Evolutionary conservation across 805 yeast genomes (phyloP).

Genomic region (Sugiyamaella floridensis): DNA sequence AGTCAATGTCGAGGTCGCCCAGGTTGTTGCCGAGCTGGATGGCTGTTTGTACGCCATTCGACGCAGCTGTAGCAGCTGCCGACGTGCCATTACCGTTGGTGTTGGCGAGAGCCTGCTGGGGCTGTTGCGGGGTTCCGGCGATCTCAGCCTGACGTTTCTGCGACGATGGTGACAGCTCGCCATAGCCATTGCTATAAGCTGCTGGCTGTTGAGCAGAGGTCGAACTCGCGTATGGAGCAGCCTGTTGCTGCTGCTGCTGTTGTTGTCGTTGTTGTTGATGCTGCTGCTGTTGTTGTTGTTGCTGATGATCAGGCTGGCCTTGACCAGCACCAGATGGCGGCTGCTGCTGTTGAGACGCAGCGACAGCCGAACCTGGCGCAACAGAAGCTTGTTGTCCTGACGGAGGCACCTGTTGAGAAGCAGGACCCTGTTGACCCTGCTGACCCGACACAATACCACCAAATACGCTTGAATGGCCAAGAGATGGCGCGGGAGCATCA

Average conservation of each 20-base stretch:
- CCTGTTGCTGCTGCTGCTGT: conserved; percentile 2
- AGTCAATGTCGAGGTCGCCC: conserved; percentile 66
- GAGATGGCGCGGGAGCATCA: conserved; percentile 22
- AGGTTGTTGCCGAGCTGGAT: conserved; percentile 29
- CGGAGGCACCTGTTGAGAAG: background rate
- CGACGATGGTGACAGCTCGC: conserved; percentile 15
- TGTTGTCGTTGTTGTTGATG: conserved; percentile 14
- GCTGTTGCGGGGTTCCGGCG: background rate
- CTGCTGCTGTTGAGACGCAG: background rate
- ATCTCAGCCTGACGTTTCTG: conserved; percentile 16
- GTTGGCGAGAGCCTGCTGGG: conserved; percentile 4
- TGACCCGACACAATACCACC: conserved; percentile 31
- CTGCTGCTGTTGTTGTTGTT: conserved; percentile 25
- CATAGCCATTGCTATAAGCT: conserved; percentile 10
- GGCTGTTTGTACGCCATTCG: conserved; percentile 15
- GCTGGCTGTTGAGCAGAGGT: conserved; percentile 11
- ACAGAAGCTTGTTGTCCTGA: background rate
- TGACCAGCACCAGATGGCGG: no score
- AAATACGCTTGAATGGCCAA: conserved; percentile 28
- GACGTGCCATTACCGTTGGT: conserved; percentile 1
- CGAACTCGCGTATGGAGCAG: conserved; percentile 5
- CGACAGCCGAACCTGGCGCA: background rate
- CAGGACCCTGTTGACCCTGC: background rate
- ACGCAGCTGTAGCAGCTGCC: conserved; percentile 5
- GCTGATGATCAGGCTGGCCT: conserved; percentile 13